phyloP scores from a whole-genome alignment of 345 rosid genomes.

The Mangifera indica region DNA sequence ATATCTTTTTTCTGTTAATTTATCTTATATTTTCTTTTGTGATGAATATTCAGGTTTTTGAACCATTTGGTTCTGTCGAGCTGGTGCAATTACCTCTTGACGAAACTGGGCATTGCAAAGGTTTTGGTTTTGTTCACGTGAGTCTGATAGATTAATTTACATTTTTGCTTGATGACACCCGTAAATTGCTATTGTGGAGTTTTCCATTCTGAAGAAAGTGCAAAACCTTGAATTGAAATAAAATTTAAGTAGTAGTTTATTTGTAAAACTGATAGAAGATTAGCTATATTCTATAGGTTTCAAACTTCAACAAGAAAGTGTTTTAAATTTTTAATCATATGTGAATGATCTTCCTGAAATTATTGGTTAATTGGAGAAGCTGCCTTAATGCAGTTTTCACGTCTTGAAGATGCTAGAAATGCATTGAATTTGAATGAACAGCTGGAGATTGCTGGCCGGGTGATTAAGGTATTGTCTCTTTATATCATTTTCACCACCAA shows the following conservation, averaged over 20 bases:
- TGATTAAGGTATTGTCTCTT: conserved; percentile 62
- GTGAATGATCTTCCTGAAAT: neutral
- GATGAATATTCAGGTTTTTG: conserved; percentile 67
- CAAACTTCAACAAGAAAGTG: neutral
- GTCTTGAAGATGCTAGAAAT: conserved; percentile 92
- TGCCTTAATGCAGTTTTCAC: conserved; percentile 59
- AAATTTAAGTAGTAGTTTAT: neutral
- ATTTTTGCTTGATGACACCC: neutral
- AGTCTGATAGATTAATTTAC: conserved; percentile 15
- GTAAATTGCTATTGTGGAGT: conserved; percentile 9
- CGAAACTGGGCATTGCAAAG: conserved; percentile 86
- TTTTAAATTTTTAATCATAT: neutral
- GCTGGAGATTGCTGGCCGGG: conserved; percentile 84
- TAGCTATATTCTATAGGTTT: neutral
- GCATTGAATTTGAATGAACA: conserved; percentile 88
- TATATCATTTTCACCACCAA: too few species aligned
- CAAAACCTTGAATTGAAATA: neutral
- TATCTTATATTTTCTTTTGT: conserved; percentile 6
- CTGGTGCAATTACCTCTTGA: conserved; percentile 93
- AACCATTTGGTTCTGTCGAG: conserved; percentile 92
- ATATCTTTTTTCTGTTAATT: neutral
- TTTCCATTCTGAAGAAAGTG: conserved; percentile 2
- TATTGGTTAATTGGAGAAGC: conserved; percentile 8
- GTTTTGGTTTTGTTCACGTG: conserved; percentile 97
- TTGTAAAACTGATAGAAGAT: neutral